Base-by-base conservation (phyloP, 176 grass and related monocot genomes). In the Secale cereale region DNA sequence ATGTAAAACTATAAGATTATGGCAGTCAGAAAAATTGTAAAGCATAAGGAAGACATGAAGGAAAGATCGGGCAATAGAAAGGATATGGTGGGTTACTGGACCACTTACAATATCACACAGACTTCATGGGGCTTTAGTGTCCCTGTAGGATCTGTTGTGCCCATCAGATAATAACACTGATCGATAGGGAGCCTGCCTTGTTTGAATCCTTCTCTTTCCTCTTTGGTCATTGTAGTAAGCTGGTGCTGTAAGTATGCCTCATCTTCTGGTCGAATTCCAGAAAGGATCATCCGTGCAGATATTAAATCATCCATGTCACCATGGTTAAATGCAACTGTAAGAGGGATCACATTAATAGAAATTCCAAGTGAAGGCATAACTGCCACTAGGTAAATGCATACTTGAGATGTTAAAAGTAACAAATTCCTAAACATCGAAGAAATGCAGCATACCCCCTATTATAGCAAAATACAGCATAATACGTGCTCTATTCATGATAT, bases 151-250 rank as follows among this genome's bases (percentile, higher is more conserved):
- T 95, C 93, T 17, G 80, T 74, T 41, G 93, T 88, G 15, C 90
- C 93, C 93, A 95, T 91, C 26, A 95, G 63, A 84, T 91, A 65
- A 84, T 85, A 92, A n/a, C 90, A 89, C 6, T 91, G 86, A 23
- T 68, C 80, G 12, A 95, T 50, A 0, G 83, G 93, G 16, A 95
- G 22, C 80, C n/a, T 95, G 81, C 88, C 88, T 84, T 86, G 43
- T 41, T 82, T 81, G 25, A 95, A 26, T 48, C 78, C 71, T 82
- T 92, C 89, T 63, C 69, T 90, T 84, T 91, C 86, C 27, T 71
- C 45, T 19, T 46, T 60, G 56, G 78, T 50, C 82, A 95, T 83
- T 13, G 70, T 1, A 35, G 57, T 68, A 14, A 95, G 59, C 41
- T 73, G 61, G 31, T 3, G 59, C 63, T 92, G 78, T 67, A 95